phyloP scores from a whole-genome alignment of 1,284 basidiomycete species.

The Tilletia horrida region DNA sequence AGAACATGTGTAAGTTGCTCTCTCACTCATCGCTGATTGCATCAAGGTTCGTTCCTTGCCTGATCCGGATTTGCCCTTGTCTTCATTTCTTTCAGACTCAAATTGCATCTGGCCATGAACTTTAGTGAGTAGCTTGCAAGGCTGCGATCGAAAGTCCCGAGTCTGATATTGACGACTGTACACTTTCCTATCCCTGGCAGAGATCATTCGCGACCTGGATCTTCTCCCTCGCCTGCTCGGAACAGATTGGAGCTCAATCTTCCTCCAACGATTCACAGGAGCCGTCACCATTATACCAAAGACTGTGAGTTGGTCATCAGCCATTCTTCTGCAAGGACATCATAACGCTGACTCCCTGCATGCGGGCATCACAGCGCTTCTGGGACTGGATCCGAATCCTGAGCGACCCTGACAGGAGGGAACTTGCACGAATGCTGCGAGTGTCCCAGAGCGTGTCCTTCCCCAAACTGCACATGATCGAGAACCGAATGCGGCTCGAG shows the following conservation, averaged over 20 bases:
- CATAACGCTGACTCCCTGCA: background rate
- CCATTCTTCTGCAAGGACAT: background rate
- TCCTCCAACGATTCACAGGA: constrained; percentile 49
- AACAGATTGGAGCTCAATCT: constrained; percentile 50
- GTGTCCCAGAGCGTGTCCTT: constrained; percentile 47
- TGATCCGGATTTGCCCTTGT: background rate
- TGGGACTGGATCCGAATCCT: constrained; percentile 51
- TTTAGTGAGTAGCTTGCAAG: constrained; percentile 39
- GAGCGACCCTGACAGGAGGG: constrained; percentile 47
- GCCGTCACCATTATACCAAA: constrained; percentile 52
- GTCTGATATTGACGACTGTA: background rate
- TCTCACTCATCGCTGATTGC: background rate
- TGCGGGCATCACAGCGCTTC: constrained; percentile 20
- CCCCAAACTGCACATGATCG: constrained; percentile 53
- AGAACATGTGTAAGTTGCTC: constrained; percentile 40
- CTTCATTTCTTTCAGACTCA: constrained; percentile 24
- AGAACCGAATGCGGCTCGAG: constrained; percentile 50
- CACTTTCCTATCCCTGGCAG: background rate
- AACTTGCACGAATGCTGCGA: constrained; percentile 43
- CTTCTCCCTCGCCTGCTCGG: constrained; percentile 48
- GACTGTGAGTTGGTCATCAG: constrained; percentile 23
- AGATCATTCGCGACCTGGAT: constrained; percentile 51
- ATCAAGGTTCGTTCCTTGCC: background rate
- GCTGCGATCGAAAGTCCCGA: no score
- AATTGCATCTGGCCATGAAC: constrained; percentile 50